These are phyloP conservation scores for Haplosporangium sp. DNA, from an alignment of 371 early-diverging fungal genomes.

Conservation along the genomic window DNA sequence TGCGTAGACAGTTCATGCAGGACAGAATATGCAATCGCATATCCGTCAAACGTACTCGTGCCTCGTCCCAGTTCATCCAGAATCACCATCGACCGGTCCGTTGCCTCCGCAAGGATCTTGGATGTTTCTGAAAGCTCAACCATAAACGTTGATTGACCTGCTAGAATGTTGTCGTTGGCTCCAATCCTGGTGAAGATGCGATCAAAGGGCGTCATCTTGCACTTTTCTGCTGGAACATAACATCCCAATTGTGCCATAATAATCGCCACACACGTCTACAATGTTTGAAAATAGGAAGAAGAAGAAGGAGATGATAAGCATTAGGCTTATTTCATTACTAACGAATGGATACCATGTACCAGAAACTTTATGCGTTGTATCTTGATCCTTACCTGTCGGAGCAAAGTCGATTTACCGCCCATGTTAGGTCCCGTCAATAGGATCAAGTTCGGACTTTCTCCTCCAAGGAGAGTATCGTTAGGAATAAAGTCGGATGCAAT, in stretches of 20 bases:
- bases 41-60: constrained; percentile 98
- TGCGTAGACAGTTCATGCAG: constrained; percentile 88
- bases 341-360: too few species aligned
- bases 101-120: constrained; percentile 94
- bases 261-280: constrained; percentile 92
- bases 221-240: constrained; percentile 91
- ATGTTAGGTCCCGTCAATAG: constrained; percentile 98
- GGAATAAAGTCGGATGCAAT: constrained; percentile 89
- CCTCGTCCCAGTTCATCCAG: constrained; percentile 99
- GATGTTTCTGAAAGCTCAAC: constrained; percentile 97
- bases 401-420: constrained; percentile 97
- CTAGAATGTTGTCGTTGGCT: constrained; percentile 97
- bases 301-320: neutral
- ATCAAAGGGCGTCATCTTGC: constrained; percentile 91
- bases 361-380: too few species aligned
- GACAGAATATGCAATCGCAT: constrained; percentile 97
- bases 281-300: neutral
- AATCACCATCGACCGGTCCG: constrained; percentile 95
- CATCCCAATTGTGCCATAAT: constrained; percentile 99
- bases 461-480: constrained; percentile 90
- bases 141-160: constrained; percentile 99
- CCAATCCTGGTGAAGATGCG: constrained; percentile 98
- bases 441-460: constrained; percentile 78
- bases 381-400: constrained; percentile 76
- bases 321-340: too few species aligned